A percentile compares a stretch with the other conserved stretches of the same genome.
Conservation (phyloP, 495 filamentous ascomycete genomes). For the Bryoglossum gracile region DNA sequence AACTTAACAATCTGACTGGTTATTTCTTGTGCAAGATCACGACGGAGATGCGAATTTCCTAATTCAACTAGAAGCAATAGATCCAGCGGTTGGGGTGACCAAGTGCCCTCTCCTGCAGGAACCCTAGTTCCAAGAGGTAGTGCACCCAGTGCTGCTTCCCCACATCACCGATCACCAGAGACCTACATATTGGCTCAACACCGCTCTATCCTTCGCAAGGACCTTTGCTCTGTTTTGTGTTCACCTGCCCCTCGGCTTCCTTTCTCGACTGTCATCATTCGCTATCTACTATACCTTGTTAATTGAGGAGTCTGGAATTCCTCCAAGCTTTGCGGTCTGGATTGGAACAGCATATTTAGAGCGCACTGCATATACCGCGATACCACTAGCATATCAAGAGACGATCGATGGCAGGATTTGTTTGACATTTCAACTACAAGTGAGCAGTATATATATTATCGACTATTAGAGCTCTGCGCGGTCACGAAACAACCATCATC, state of each 20-base stretch:
- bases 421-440: not conserved
- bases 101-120: conserved; percentile 20
- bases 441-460: not conserved
- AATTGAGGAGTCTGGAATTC: conserved; percentile 41
- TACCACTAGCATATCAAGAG: not conserved
- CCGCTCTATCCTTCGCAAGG: conserved; percentile 18
- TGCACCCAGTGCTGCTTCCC: conserved; percentile 6
- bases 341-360: conserved; percentile 3
- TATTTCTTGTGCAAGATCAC: conserved; percentile 1
- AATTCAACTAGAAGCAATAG: conserved; percentile 13
- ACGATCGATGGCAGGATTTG: conserved; percentile 7
- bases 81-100: conserved; percentile 25
- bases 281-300: conserved; percentile 15
- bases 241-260: not conserved
- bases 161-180: conserved; percentile 12
- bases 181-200: conserved; percentile 18
- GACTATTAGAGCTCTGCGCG: not conserved
- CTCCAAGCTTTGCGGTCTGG: conserved; percentile 19
- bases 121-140: conserved; percentile 14
- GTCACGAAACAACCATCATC: no score
- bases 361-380: conserved; percentile 1
- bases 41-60: conserved; percentile 10
- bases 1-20: conserved; percentile 11
- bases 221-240: conserved; percentile 10
- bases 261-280: conserved; percentile 12